Percentiles rank a stretch among this genome's conserved stretches.
Evolutionary conservation across 768 basidiomycete species (phyloP).

Genomic region (Imleria badia): DNA sequence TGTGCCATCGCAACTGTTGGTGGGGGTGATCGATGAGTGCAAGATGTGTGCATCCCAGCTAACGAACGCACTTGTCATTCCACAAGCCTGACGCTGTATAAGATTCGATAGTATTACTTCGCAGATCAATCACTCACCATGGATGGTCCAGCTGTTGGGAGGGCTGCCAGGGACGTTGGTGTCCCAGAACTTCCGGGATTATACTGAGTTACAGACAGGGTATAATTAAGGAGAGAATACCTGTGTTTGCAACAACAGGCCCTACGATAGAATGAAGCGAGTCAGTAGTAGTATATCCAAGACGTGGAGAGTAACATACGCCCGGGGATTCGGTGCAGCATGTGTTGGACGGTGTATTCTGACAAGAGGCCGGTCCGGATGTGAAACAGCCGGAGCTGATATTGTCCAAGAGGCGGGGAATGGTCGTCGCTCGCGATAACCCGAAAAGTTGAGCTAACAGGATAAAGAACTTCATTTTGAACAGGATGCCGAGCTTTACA

Average conservation of each 20-base stretch:
- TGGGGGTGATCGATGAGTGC: not conserved
- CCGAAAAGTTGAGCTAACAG: constrained; percentile 21
- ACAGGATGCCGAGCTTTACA: not conserved
- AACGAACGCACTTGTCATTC: constrained; percentile 54
- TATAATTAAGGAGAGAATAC: constrained; percentile 21
- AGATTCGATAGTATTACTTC: not conserved
- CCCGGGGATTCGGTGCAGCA: constrained; percentile 72
- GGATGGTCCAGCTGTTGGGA: constrained; percentile 69
- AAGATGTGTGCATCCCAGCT: not conserved
- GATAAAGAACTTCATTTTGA: constrained; percentile 15
- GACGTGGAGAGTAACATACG: constrained; percentile 37
- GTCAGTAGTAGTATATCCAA: not conserved
- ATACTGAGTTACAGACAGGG: not conserved
- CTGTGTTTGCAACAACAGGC: constrained; percentile 58
- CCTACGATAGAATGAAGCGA: constrained; percentile 37
- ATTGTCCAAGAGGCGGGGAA: constrained; percentile 31
- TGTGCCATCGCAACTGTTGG: constrained; percentile 52
- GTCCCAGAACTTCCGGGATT: constrained; percentile 62
- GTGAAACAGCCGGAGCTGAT: constrained; percentile 55
- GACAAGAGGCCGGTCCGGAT: constrained; percentile 52
- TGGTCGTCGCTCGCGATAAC: constrained; percentile 11
- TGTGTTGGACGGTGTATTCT: constrained; percentile 41
- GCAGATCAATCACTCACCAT: constrained; percentile 46
- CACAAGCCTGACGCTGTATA: constrained; percentile 49
- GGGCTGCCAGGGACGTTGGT: constrained; percentile 64